Evolutionary conservation across 352 stramenopile species (phyloP), one percentile per base, ranked within the genome.

Genomic region (Pythium periplocum): DNA sequence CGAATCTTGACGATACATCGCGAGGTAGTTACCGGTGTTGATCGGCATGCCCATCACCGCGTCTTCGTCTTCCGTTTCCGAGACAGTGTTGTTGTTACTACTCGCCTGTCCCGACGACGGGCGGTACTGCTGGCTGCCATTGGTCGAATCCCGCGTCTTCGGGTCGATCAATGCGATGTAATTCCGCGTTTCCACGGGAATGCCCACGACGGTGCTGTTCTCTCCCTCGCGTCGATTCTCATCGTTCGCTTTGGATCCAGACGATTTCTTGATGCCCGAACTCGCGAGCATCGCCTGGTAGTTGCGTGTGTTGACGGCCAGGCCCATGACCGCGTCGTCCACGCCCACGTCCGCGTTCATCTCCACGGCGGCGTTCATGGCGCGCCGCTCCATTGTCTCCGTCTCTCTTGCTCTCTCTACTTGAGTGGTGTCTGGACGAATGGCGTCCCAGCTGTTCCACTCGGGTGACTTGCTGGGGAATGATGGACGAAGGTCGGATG

Each of bases 251-350:
- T 11, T 30, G 43, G 43, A 7, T 31, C 26, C 43, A n/a, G 6
- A 31, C 43, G 43, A 32, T 6, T 7, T 6, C 43, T 31, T 30
- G 43, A n/a, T 9, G 43, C 43, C 6, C 43, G 43, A 31, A n/a
- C 17, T 7, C 43, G 43, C 43, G 8, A 87, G 59, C 39, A 87
- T 50, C 57, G 73, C 68, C 48, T 79, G 59, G 57, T 87, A 87
- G 61, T 86, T 83, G 61, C 66, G 65, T 41, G 77, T 86, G 60
- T 78, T 73, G 42, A 87, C 64, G 41, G 77, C 73, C 9, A 87
- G 44, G 17, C 80, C 80, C 17, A 89, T 34, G 9, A 65, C 65
- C 45, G 70, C 66, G 43, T 68, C 59, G 9, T 63, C 61, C 9
- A 31, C 47, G 4, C 5, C 50, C 12, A 31, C 41, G 47, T 11